Base-by-base conservation (phyloP, 805 yeast species). In the Lipomyces yamadae region DNA sequence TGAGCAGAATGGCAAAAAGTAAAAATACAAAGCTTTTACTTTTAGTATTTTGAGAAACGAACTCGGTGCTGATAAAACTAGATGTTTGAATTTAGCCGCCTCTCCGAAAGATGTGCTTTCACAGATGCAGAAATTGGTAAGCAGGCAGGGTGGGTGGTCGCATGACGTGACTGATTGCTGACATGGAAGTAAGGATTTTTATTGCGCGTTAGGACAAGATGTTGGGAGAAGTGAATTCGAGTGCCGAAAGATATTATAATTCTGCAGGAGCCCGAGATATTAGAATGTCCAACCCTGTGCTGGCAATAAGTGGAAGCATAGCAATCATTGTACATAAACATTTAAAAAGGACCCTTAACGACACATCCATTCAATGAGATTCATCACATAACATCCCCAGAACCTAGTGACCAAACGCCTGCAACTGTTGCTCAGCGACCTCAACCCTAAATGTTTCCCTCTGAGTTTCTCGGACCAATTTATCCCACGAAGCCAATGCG, bases 121-220 rank as follows among this genome's bases (percentile, higher is more conserved):
- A 24, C 67, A 64, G 55, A 68, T 68, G 71, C 70, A 64, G 42
- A 68, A 67, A 37, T 29, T 67, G 39, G 63, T 60, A 18, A 24
- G 63, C 18, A 34, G 33, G 13, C 10, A 4, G 4, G 32, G 30
- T 13, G 48, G 1, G 24, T 24, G 24, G 24, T 42, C 29, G 48
- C 48, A 10, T 42, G 48, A 42, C 5, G 15, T 1, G 4, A 42
- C 48, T 15, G 48, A 42, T 42, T 42, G 48, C 45, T 37, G 58
- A 24, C 37, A 15, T 10, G 32, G n/a, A 29, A 24, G 34, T 30
- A 57, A 57, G 62, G 68, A 64, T 50, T 67, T 63, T 37, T 63
- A 53, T 52, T 68, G 71, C 37, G 65, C 68, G 6, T 52, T 67
- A 13, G 64, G 62, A 18, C 62, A 64, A 34, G 56, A 68, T 45